Percentiles rank a stretch among this genome's conserved stretches.
Evolutionary conservation across 2,329 filamentous ascomycete genomes (phyloP).

Genomic region (Fusarium tricinctum): DNA sequence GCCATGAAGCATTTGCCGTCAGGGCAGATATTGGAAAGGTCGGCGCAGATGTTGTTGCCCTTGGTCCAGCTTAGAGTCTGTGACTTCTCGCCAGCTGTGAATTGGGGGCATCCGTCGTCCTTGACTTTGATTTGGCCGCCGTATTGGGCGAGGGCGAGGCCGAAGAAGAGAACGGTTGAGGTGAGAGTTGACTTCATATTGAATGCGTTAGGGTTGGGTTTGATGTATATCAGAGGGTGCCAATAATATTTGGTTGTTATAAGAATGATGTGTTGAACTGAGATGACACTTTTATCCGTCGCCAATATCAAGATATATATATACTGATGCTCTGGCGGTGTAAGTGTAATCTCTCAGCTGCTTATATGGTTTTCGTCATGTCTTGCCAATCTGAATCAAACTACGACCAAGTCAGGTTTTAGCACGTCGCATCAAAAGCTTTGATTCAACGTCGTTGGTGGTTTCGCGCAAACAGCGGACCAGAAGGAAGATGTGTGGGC

Average conservation of each 20-base stretch:
- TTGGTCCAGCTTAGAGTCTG: neutral
- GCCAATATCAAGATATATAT: neutral
- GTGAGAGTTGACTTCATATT: slow-evolving; percentile 2
- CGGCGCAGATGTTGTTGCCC: slow-evolving; percentile 17
- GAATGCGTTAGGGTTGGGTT: rapidly evolving
- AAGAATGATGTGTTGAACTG: neutral
- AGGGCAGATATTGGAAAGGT: slow-evolving; percentile 9
- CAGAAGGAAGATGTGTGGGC: neutral
- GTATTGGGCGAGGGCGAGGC: slow-evolving; percentile 11
- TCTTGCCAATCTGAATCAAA: neutral
- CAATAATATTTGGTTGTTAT: rapidly evolving
- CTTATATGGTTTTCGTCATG: neutral
- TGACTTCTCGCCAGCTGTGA: slow-evolving; percentile 1
- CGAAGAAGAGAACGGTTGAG: neutral
- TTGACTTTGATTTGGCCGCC: slow-evolving; percentile 15
- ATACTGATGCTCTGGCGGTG: too few species aligned
- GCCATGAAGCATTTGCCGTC: slow-evolving; percentile 21
- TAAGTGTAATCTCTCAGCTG: too few species aligned
- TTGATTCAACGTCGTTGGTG: neutral
- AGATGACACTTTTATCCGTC: rapidly evolving
- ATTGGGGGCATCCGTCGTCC: slow-evolving; percentile 13
- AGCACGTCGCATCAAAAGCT: neutral
- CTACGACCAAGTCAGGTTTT: neutral
- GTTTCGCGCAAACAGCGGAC: neutral
- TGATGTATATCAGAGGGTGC: neutral